Evolutionary conservation across 495 filamentous ascomycete species (phyloP), one percentile per base, ranked within the genome.

Genomic region (Polyplosphaeria fusca): DNA sequence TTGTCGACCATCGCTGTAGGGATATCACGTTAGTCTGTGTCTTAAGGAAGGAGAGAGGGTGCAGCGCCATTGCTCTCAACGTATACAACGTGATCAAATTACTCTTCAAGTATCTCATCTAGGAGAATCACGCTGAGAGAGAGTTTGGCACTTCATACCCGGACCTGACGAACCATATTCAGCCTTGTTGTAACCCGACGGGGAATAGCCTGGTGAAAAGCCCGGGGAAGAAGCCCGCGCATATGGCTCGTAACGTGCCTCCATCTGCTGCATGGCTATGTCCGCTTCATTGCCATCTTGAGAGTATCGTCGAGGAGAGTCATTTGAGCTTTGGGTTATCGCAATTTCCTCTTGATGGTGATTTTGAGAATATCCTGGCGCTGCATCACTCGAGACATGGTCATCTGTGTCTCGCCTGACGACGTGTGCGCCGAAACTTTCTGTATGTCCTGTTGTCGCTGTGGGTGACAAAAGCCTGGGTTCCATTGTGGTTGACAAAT

Each of bases 401-500:
- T 26, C 11, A 30, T 47, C 16, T 13, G 52, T 39, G 20, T 55
- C 18, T 38, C 12, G 23, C 27, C 52, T 35, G 2, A 5, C 30
- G 4, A 55, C 42, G 13, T 38, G 41, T 7, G 52, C 52, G 3
- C 52, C 52, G 22, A 47, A 55, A 14, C 20, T 28, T 23, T 43
- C 30, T 35, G 30, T 7, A 19, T 20, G 19, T 51, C 19, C 19
- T 32, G 4, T 18, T 3, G 47, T 18, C 13, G 18, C 18, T 26
- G 24, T 20, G 13, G 52, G 52, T 1, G 52, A 47, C 4, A 47
- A 28, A 9, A 19, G 30, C 19, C 25, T 23, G 1, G 52, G 28
- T 3, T 55, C 52, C 28, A 24, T 23, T 9, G 13, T 4, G 13
- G n/a, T 11, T 5, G 14, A 3, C 25, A 7, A 7, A 7, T 7